Percentiles rank a stretch among this genome's conserved stretches.
These are phyloP conservation scores for Cucumis cinereus DNA, from an alignment of 306 rosid species.

Conservation along the genomic window DNA sequence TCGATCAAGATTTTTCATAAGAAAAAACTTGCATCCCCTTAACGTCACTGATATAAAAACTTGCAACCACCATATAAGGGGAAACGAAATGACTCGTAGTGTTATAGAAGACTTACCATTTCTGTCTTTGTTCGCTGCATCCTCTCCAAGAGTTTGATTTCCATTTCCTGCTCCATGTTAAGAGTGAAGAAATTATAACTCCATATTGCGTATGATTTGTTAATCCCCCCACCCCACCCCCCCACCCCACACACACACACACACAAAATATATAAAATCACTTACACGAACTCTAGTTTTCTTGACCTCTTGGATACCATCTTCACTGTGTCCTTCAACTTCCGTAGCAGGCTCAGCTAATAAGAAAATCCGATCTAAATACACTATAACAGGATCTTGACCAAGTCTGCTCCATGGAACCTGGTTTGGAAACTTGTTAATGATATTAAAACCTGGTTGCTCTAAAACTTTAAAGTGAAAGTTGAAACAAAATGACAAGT, in stretches of 20 bases:
- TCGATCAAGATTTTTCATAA: not conserved
- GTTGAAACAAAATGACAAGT: not conserved
- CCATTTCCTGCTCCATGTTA: slow-evolving; percentile 66
- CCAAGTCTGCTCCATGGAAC: slow-evolving; percentile 99
- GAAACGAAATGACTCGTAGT: not conserved
- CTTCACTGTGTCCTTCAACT: slow-evolving; percentile 72
- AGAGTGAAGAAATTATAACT: slow-evolving; percentile 8
- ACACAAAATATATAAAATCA: not conserved
- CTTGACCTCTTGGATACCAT: slow-evolving; percentile 89
- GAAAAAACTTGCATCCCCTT: not conserved
- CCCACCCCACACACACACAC: not conserved
- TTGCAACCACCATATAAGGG: not conserved
- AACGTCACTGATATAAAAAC: not conserved
- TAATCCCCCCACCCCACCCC: not conserved
- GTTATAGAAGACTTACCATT: slow-evolving; percentile 39
- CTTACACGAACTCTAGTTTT: slow-evolving; percentile 66
- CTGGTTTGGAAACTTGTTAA: slow-evolving; percentile 15
- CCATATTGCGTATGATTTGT: not conserved
- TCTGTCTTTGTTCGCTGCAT: slow-evolving; percentile 57
- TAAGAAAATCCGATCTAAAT: slow-evolving; percentile 81
- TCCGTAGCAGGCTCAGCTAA: slow-evolving; percentile 94
- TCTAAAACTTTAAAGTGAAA: not conserved
- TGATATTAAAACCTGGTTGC: not conserved
- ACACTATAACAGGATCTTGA: slow-evolving; percentile 91
- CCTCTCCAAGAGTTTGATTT: slow-evolving; percentile 72